Evolutionary conservation across 2,329 filamentous ascomycete species (phyloP), one percentile per base, ranked within the genome.

Genomic region (Nannizziopsis barbatae): DNA sequence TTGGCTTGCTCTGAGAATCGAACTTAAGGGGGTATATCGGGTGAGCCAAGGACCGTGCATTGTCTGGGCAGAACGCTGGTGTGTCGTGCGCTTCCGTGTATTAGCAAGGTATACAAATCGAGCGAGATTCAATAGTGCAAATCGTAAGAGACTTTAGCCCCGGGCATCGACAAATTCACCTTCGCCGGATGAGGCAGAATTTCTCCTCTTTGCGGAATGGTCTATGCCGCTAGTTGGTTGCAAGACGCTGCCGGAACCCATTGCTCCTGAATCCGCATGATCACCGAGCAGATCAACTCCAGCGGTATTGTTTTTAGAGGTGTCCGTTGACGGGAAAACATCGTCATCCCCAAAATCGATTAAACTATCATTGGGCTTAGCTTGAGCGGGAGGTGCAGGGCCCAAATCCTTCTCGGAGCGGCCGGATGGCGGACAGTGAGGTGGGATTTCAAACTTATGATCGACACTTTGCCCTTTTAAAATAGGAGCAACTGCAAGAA

Each of bases 401-500:
- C 4, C 35, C 22, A 17, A 14, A 32, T 15, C 33, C 49, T 27
- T 41, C 5, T 30, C 37, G 18, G 37, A 42, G 30, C 18, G 45
- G 39, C 42, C 37, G 14, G 45, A 47, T 18, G 45, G 35, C 14
- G 53, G 42, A 40, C 61, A 54, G 45, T 70, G 69, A 52, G 75
- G 71, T 52, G 80, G 75, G 50, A 83, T 79, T 54, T 75, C 62
- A 56, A 76, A 76, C 62, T 73, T 70, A 47, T 73, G 67, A 37
- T 69, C 67, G 18, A 71, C 64, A 57, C 75, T 78, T 63, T 95
- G 87, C 30, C 87, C 89, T 35, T 79, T 78, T 20, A 96, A 62
- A 51, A 98, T 84, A 1, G 92, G 87, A 45, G 86, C 84, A 51
- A 96, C 88, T 18, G 84, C 75, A 57, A 93, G 73, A 48, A 96